Evolutionary conservation across 1,139 yeast species (phyloP).

Genomic region (Pichia sp.): DNA sequence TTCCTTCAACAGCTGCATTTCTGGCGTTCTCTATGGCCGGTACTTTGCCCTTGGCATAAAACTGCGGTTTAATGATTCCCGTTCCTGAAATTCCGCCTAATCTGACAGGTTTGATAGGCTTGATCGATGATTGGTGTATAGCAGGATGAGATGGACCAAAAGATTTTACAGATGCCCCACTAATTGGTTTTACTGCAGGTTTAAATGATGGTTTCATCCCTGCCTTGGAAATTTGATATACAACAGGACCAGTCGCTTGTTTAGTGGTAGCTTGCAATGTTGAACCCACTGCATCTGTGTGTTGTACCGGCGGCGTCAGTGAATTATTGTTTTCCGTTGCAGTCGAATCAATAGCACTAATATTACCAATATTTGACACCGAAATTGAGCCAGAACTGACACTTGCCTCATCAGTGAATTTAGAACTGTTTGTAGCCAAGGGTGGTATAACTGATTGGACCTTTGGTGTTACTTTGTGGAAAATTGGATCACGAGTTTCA

Average conservation of each 20-base stretch:
- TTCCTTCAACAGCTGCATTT: neutral
- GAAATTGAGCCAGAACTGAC: neutral
- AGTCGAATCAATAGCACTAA: neutral
- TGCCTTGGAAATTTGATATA: slow-evolving; percentile 13
- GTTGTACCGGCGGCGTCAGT: neutral
- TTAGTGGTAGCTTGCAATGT: slow-evolving; percentile 1
- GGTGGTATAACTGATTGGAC: neutral
- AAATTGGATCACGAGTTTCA: neutral
- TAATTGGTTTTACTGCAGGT: slow-evolving; percentile 12
- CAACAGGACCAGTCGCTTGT: slow-evolving; percentile 11
- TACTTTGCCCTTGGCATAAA: slow-evolving; percentile 16
- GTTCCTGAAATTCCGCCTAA: neutral
- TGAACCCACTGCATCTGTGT: neutral
- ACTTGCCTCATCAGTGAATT: neutral
- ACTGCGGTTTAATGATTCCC: slow-evolving; percentile 18
- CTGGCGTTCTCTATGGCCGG: neutral
- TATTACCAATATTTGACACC: neutral
- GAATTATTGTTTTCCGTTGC: neutral
- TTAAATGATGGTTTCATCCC: slow-evolving; percentile 12
- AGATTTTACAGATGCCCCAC: slow-evolving; percentile 1
- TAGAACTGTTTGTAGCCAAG: neutral
- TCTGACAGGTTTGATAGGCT: neutral
- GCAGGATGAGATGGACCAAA: slow-evolving; percentile 1
- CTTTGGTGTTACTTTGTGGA: neutral
- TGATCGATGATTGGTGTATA: neutral